Base-by-base conservation (phyloP, 1,284 basidiomycete species). In the Trametes versicolor region DNA sequence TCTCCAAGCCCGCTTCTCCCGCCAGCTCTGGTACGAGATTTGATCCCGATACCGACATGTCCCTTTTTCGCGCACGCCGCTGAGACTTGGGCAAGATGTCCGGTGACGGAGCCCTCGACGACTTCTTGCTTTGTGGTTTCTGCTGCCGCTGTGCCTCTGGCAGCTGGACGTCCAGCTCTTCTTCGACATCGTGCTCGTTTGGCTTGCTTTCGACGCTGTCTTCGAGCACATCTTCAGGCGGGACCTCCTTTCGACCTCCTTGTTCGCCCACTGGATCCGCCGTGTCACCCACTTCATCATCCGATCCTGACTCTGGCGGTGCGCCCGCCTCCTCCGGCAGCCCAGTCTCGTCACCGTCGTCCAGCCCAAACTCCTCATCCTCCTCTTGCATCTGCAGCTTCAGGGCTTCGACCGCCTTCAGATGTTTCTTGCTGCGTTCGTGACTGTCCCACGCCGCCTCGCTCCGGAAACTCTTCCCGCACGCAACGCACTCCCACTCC, bases 391-490 rank as follows among this genome's bases (percentile, higher is more conserved):
- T 97, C 75, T 94, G 85, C 63, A 80, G 80, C 75, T 87, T 87
- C 60, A 97, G 76, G 70, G 80, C 82, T 74, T 94, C 94, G 19
- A 97, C 89, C 65, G 95, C 93, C 77, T 93, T 95, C 76, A 95
- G 79, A 77, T 99, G 98, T 78, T 97, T 99, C 78, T 94, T 94
- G 78, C 96, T 98, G 70, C 96, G 84, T 77, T 99, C 98, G 71
- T 99, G 98, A 76, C 97, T 99, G 71, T 90, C 85, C 95, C 97
- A 99, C 19, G 96, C 94, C 0, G 95, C 94, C 74, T 98, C 96
- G 70, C 92, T 96, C 73, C 92, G 85, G 78, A 99, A 99, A 1
- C 85, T 85, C 81, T 98, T 99, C 60, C 88, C 85, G 75, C 98
- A 99, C 3, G 93, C 97, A n/a, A 99, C 92, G 73, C 98, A 99